Evolutionary conservation across 768 basidiomycete species (phyloP), one percentile per base, ranked within the genome.

Genomic region (Phaeotremella fagi): DNA sequence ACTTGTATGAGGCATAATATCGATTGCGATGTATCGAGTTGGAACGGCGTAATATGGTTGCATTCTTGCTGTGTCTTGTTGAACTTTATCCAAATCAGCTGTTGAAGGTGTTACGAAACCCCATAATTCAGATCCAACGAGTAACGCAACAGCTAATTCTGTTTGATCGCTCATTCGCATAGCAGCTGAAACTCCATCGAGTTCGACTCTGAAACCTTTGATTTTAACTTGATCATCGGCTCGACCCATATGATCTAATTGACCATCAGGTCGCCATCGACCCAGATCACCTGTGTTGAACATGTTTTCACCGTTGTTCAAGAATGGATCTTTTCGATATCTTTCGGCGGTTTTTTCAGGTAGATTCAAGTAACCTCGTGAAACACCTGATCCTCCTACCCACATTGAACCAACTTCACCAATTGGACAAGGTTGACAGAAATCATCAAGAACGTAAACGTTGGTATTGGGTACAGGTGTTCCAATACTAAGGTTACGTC

Each of bases 191-290:
- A 84, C 82, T 3, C 83, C 83, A 54, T 82, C 83, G 7, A 84
- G 75, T 64, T 84, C 83, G 12, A 84, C 81, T 25, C 83, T 79
- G 74, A 84, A 84, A 3, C 82, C 77, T 33, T 82, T 82, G 63
- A 84, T 76, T 67, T 84, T 84, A 44, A 83, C 82, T 65, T 83
- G 82, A 56, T 83, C 81, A 60, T 84, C 83, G 28, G 81, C 78
- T 28, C 83, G 76, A 12, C 83, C 83, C 20, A 83, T 76, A 57
- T 81, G 81, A 50, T 83, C 81, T 20, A 84, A 69, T 20, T 77
- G 77, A 1, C 83, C 83, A 53, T 81, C 79, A 4, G 72, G 59
- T 37, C 75, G 70, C 82, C 82, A 83, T 42, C 79, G 76, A 22
- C 82, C 82, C 14, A 84, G 75, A 64, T 83, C 83, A 1, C 82